Evolutionary conservation across 495 filamentous ascomycete genomes (phyloP).

Genomic region (Penicillium samsonianum): DNA sequence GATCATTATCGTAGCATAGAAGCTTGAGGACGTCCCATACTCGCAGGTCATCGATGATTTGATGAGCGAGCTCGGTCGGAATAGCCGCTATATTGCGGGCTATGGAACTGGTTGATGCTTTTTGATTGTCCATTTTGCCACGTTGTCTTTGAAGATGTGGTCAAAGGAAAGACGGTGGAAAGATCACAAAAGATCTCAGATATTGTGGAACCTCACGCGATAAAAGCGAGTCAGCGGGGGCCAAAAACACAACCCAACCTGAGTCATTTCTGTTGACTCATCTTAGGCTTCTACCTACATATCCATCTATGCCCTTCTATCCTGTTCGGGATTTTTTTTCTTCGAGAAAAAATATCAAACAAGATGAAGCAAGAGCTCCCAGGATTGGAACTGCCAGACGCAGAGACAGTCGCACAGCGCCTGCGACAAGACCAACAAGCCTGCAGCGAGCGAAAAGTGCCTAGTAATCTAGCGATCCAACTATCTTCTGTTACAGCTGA

Average conservation of each 20-base stretch:
- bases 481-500: constrained; percentile 16
- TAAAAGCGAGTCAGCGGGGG: no score
- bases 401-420: constrained; percentile 24
- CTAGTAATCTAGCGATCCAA: constrained; percentile 26
- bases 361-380: no score
- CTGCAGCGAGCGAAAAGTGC: constrained; percentile 25
- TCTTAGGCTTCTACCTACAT: no score
- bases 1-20: constrained; percentile 6
- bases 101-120: background rate
- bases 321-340: no score
- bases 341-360: no score
- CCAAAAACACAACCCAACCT: no score
- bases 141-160: background rate
- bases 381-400: constrained; percentile 4
- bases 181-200: no score
- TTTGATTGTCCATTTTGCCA: background rate
- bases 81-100: constrained; percentile 5
- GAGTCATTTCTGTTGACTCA: no score
- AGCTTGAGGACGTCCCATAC: constrained; percentile 25
- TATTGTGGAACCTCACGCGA: no score
- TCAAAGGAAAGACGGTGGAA: background rate
- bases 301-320: no score
- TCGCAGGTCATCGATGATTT: constrained; percentile 24
- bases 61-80: constrained; percentile 20
- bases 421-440: constrained; percentile 28